Evolutionary conservation across 1,284 basidiomycete genomes (phyloP).

Genomic region (Trichosporon asahii): DNA sequence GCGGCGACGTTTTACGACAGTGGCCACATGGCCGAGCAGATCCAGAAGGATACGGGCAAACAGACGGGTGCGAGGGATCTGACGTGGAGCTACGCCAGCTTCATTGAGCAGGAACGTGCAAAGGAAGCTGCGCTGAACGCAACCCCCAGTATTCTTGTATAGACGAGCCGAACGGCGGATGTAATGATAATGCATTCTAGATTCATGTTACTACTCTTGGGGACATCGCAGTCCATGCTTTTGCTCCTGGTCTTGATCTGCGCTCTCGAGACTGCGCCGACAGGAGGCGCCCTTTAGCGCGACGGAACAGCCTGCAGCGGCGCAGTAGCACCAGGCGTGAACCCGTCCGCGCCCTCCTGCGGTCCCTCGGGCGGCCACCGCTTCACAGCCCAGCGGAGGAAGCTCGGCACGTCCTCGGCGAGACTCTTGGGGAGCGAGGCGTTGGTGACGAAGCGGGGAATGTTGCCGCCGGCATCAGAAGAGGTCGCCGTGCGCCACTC

Average conservation of each 20-base stretch:
- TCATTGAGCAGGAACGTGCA: slow-evolving; percentile 36
- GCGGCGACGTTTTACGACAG: slow-evolving; percentile 15
- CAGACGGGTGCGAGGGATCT: slow-evolving; percentile 47
- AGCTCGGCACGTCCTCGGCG: slow-evolving; percentile 48
- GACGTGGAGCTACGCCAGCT: slow-evolving; percentile 52
- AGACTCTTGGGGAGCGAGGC: slow-evolving; percentile 42
- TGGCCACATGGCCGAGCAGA: slow-evolving; percentile 53
- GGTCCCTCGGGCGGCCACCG: neutral
- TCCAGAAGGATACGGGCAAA: slow-evolving; percentile 24
- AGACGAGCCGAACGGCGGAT: neutral
- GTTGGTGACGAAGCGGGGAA: slow-evolving; percentile 48
- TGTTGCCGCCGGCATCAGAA: slow-evolving; percentile 48
- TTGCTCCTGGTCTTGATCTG: too few relatives aligned
- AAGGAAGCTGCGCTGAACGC: slow-evolving; percentile 14
- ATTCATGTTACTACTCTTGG: neutral
- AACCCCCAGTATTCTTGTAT: neutral
- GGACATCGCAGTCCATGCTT: neutral
- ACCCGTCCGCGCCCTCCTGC: neutral
- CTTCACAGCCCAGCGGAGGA: slow-evolving; percentile 43
- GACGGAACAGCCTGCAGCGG: neutral
- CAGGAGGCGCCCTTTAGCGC: too few relatives aligned
- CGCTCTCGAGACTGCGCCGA: too few relatives aligned
- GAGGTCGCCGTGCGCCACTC: slow-evolving; percentile 51
- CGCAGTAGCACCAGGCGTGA: neutral
- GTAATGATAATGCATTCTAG: neutral